A percentile compares a stretch with the other conserved stretches of the same genome.
These are phyloP conservation scores for Mesembryanthemum crystallinum DNA, from an alignment of 148 eudicot genomes.

Conservation along the genomic window DNA sequence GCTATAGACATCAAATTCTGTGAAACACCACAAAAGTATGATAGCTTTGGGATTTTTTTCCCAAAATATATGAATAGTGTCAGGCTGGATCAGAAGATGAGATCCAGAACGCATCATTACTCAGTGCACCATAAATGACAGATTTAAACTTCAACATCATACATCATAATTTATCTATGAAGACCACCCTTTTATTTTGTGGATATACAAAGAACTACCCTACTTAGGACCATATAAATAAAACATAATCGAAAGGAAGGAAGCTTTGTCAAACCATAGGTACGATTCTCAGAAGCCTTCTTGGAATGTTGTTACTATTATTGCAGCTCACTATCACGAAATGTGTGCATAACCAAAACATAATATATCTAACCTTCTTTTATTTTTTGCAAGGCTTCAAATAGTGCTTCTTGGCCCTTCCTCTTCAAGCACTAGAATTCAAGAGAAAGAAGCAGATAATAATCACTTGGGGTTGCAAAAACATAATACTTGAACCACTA, in stretches of 20 bases:
- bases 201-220: not conserved
- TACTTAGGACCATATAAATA: not conserved
- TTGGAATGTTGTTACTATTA: not conserved
- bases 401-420: constrained; percentile 52
- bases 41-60: not conserved
- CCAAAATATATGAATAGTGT: not conserved
- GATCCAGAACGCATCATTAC: not conserved
- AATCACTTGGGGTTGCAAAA: not conserved
- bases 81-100: not conserved
- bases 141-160: not conserved
- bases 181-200: no score
- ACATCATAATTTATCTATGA: not conserved
- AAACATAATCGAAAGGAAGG: not conserved
- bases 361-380: constrained; percentile 57
- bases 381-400: constrained; percentile 66
- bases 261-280: not conserved
- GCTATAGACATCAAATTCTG: not conserved
- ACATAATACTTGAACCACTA: not conserved
- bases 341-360: constrained; percentile 4
- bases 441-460: not conserved
- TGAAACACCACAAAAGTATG: not conserved
- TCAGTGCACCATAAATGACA: not conserved
- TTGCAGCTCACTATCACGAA: not conserved
- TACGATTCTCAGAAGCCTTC: no score
- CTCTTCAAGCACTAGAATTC: constrained; percentile 40